Evolutionary conservation across 768 basidiomycete species (phyloP).

Genomic region (Lactarius psammicola): DNA sequence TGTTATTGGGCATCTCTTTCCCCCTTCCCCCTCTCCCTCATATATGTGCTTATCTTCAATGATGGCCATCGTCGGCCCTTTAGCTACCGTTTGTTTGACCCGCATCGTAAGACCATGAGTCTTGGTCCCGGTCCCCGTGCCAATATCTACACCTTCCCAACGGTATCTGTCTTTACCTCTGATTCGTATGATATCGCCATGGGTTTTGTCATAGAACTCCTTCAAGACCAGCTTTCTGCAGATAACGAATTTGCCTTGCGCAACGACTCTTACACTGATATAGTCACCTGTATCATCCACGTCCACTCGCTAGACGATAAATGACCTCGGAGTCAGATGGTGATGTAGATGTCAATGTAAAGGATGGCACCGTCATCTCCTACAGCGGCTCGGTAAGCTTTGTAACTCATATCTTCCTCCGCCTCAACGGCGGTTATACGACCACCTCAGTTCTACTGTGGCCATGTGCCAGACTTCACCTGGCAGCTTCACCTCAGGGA

Average conservation of each 20-base stretch:
- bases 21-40: neutral
- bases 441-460: conserved; percentile 67
- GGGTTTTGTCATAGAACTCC: conserved; percentile 55
- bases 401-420: neutral
- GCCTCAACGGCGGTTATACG: conserved; percentile 4
- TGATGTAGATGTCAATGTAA: conserved; percentile 91
- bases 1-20: too few species aligned
- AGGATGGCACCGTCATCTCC: conserved; percentile 6
- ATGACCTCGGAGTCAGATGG: conserved; percentile 88
- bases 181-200: conserved; percentile 63
- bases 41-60: conserved; percentile 23
- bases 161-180: conserved; percentile 29
- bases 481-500: too few species aligned
- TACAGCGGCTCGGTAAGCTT: conserved; percentile 22
- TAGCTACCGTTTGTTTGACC: conserved; percentile 18
- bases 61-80: conserved; percentile 25
- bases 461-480: conserved; percentile 44
- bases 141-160: too few species aligned
- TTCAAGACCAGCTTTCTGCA: conserved; percentile 40
- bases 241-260: conserved; percentile 55
- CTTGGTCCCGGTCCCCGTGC: too few species aligned
- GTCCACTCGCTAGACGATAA: conserved; percentile 79
- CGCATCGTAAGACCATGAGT: conserved; percentile 46
- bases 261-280: conserved; percentile 84
- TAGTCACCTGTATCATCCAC: conserved; percentile 81